Evolutionary conservation across 257 asterid species (phyloP).

Genomic region (Solanum habrochaites): DNA sequence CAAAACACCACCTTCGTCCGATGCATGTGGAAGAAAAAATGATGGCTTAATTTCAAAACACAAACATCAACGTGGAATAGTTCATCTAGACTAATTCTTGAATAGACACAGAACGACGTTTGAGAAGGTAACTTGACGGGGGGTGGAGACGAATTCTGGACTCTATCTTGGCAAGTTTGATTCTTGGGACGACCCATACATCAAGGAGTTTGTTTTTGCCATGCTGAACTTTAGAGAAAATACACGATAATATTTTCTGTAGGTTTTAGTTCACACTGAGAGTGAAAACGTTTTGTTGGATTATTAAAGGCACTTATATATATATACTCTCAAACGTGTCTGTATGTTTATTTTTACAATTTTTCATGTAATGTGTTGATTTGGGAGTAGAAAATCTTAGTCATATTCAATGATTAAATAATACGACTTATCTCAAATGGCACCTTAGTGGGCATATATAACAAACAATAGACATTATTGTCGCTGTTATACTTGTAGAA

Average conservation of each 20-base stretch:
- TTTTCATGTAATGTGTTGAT: slow-evolving; percentile 17
- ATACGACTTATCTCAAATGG: slow-evolving; percentile 3
- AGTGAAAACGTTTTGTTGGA: neutral
- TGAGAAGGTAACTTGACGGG: slow-evolving; percentile 74
- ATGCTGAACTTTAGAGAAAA: neutral
- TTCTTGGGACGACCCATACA: slow-evolving; percentile 69
- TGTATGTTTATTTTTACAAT: neutral
- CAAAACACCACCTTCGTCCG: too few species aligned
- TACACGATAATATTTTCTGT: neutral
- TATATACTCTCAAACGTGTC: neutral
- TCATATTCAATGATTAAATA: slow-evolving; percentile 15
- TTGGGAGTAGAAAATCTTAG: slow-evolving; percentile 47
- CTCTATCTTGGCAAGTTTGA: slow-evolving; percentile 66
- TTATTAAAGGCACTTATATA: neutral
- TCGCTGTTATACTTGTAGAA: neutral
- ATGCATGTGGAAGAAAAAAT: too few species aligned
- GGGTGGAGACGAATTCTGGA: slow-evolving; percentile 50
- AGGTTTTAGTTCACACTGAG: neutral
- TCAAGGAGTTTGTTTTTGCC: slow-evolving; percentile 59
- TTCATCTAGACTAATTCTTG: slow-evolving; percentile 76
- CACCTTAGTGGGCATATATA: slow-evolving; percentile 13
- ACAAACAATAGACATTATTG: neutral
- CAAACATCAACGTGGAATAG: slow-evolving; percentile 60
- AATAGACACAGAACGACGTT: slow-evolving; percentile 55
- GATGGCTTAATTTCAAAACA: slow-evolving; percentile 55